Conservation (phyloP, 257 asterid species). For the Solanum bukasovii region DNA sequence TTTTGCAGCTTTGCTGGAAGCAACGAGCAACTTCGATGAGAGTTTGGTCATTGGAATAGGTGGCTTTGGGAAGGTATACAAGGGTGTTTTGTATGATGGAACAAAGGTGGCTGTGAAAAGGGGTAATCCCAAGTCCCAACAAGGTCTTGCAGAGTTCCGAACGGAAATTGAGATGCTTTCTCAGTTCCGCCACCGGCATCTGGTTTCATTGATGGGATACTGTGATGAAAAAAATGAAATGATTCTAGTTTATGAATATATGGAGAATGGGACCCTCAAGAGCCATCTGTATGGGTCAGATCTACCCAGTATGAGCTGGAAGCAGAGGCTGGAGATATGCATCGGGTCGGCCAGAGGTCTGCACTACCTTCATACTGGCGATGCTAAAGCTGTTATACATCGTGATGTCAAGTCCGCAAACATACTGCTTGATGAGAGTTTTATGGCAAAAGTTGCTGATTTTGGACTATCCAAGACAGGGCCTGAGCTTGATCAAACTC, state of each 20-base stretch:
- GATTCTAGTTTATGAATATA: slow-evolving; percentile 69
- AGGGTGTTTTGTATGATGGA: slow-evolving; percentile 52
- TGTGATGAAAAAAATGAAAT: slow-evolving; percentile 75
- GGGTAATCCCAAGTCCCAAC: slow-evolving; percentile 77
- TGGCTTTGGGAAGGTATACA: slow-evolving; percentile 85
- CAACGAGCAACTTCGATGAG: slow-evolving; percentile 66
- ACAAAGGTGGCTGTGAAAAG: slow-evolving; percentile 69
- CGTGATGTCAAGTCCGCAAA: slow-evolving; percentile 85
- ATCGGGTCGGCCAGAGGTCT: slow-evolving; percentile 76
- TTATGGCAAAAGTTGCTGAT: slow-evolving; percentile 77
- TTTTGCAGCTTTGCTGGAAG: slow-evolving; percentile 58
- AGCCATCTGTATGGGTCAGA: slow-evolving; percentile 58
- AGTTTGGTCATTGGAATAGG: slow-evolving; percentile 68
- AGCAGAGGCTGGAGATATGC: slow-evolving; percentile 75
- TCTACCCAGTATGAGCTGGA: slow-evolving; percentile 55
- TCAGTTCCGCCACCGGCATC: slow-evolving; percentile 71
- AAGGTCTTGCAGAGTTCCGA: slow-evolving; percentile 62
- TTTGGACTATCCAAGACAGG: slow-evolving; percentile 79
- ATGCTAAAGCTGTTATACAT: slow-evolving; percentile 59
- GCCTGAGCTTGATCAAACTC: slow-evolving; percentile 81
- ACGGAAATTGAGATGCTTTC: slow-evolving; percentile 91
- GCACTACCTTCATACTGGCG: slow-evolving; percentile 80
- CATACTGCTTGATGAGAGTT: slow-evolving; percentile 72
- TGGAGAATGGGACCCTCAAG: slow-evolving; percentile 79
- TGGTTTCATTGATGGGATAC: slow-evolving; percentile 73